Evolutionary conservation across 2,329 filamentous ascomycete genomes (phyloP).

Genomic region (Aureobasidium sp.): DNA sequence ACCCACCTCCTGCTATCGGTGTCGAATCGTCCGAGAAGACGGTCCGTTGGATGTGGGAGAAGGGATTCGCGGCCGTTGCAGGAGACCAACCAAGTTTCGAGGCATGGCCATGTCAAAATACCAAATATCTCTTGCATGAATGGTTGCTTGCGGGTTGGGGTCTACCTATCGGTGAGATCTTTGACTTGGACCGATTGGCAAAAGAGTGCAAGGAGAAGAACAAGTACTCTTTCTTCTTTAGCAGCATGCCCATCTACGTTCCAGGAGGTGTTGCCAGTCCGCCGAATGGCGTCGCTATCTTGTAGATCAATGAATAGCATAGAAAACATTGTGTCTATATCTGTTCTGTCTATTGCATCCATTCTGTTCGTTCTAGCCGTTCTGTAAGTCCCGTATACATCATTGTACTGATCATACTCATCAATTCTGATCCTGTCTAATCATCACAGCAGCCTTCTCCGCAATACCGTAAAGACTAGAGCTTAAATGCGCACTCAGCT

Average conservation of each 20-base stretch:
- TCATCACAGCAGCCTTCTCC: slow-evolving; percentile 26
- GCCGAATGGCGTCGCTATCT: slow-evolving; percentile 28
- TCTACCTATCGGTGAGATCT: slow-evolving; percentile 37
- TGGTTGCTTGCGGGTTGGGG: slow-evolving; percentile 29
- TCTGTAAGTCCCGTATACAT: not conserved
- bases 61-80: slow-evolving; percentile 66
- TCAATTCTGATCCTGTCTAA: slow-evolving; percentile 13
- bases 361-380: no score
- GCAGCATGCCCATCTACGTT: slow-evolving; percentile 27
- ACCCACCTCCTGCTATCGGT: slow-evolving; percentile 7
- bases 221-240: slow-evolving; percentile 34
- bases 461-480: slow-evolving; percentile 27
- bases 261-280: slow-evolving; percentile 26
- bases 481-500: slow-evolving; percentile 29
- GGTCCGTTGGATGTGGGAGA: slow-evolving; percentile 45
- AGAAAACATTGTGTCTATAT: no score
- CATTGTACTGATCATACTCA: not conserved
- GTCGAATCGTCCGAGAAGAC: slow-evolving; percentile 32
- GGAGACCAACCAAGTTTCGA: slow-evolving; percentile 73
- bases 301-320: not conserved
- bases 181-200: slow-evolving; percentile 36
- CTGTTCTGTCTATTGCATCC: not conserved
- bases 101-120: slow-evolving; percentile 55
- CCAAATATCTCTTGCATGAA: slow-evolving; percentile 32
- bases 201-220: slow-evolving; percentile 33